Percentiles rank a stretch among this genome's conserved stretches.
Conservation (phyloP, 1,284 basidiomycete genomes). For the Baeospora myosura region DNA sequence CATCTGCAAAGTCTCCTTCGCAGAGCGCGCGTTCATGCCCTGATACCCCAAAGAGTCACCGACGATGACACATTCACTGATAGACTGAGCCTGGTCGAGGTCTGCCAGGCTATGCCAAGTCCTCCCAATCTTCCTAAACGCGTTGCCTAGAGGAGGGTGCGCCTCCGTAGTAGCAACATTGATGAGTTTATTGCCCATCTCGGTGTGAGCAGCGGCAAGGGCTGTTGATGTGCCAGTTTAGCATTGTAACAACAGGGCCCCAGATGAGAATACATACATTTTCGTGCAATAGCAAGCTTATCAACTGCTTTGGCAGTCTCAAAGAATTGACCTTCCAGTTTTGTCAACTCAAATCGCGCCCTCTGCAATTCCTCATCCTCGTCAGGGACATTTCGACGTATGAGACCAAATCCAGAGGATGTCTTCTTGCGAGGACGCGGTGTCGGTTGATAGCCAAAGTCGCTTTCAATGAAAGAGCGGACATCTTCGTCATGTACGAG, state of each 20-base stretch:
- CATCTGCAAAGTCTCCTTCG: conserved; percentile 85
- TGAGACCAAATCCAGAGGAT: conserved; percentile 58
- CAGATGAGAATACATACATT: conserved; percentile 42
- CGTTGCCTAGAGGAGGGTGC: conserved; percentile 73
- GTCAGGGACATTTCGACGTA: conserved; percentile 68
- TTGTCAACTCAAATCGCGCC: conserved; percentile 86
- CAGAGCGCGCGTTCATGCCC: conserved; percentile 88
- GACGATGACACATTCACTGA: conserved; percentile 87
- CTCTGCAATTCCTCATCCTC: conserved; percentile 81
- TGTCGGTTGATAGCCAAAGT: conserved; percentile 87
- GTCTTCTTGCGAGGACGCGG: conserved; percentile 67
- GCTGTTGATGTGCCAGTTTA: conserved; percentile 35
- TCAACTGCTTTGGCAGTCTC: conserved; percentile 85
- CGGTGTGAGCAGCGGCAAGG: conserved; percentile 67
- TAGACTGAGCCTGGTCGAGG: conserved; percentile 78
- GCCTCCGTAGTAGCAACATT: conserved; percentile 84
- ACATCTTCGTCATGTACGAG: conserved; percentile 84
- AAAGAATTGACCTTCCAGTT: conserved; percentile 83
- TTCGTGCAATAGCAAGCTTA: conserved; percentile 71
- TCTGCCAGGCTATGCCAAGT: conserved; percentile 80
- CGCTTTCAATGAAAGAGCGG: conserved; percentile 87
- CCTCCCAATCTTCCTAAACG: conserved; percentile 77
- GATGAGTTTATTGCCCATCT: conserved; percentile 84
- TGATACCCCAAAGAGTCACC: conserved; percentile 92
- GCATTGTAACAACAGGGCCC: background rate